phyloP scores from a whole-genome alignment of 2,329 filamentous ascomycete species.

The Ascocoryne sarcoides region DNA sequence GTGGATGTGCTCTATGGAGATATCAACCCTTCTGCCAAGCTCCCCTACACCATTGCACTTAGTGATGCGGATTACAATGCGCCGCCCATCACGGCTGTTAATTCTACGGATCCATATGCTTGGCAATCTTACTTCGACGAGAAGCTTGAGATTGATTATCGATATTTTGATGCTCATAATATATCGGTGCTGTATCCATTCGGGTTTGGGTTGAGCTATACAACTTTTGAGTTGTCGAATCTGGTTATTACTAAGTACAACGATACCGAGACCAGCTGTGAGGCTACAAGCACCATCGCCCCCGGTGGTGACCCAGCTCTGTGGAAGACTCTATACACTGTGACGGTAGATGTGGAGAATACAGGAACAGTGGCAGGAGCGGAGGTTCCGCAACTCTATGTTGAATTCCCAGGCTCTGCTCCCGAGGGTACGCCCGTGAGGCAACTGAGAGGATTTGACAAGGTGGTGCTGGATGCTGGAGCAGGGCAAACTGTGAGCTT shows the following conservation, averaged over 20 bases:
- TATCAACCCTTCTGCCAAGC: conserved; percentile 63
- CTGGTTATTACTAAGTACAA: conserved; percentile 23
- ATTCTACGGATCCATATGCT: conserved; percentile 64
- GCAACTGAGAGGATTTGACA: conserved; percentile 55
- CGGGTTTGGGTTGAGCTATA: conserved; percentile 55
- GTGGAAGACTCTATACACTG: conserved; percentile 33
- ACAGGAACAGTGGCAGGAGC: conserved; percentile 50
- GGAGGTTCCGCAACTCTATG: conserved; percentile 55
- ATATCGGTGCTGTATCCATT: conserved; percentile 32
- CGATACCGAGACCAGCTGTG: conserved; percentile 27
- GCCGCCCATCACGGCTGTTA: conserved; percentile 54
- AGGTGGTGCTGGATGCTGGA: conserved; percentile 40
- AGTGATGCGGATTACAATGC: conserved; percentile 42
- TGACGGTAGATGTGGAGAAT: conserved; percentile 55
- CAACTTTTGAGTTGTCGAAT: conserved; percentile 62
- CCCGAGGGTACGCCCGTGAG: conserved; percentile 38
- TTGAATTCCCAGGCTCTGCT: conserved; percentile 26
- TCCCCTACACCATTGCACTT: conserved; percentile 60
- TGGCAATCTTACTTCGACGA: conserved; percentile 51
- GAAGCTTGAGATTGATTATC: conserved; percentile 35
- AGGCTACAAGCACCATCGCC: not conserved
- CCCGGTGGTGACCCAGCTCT: conserved; percentile 17
- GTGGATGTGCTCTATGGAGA: conserved; percentile 71
- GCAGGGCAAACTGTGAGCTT: conserved; percentile 39
- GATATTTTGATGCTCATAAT: conserved; percentile 37